These are phyloP conservation scores for Plasmodium gonderi DNA, from an alignment of 169 alveolate genomes.

Conservation along the genomic window DNA sequence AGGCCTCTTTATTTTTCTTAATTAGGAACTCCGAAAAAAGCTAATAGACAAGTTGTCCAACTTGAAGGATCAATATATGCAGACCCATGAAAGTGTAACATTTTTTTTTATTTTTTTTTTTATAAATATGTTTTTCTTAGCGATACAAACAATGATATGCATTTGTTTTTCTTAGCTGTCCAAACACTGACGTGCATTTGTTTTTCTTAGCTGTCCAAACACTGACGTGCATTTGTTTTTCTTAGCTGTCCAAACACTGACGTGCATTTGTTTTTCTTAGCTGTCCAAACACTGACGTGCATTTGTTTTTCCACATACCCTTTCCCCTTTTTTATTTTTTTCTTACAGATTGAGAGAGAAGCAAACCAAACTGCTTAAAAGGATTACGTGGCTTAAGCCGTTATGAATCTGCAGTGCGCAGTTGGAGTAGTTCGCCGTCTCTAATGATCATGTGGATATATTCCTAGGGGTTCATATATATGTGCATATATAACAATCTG, in stretches of 20 bases:
- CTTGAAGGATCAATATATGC: conserved; percentile 11
- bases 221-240: neutral
- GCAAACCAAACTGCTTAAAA: conserved; percentile 1
- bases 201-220: neutral
- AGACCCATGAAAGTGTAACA: conserved; percentile 26
- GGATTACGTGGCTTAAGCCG: too few species aligned
- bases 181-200: neutral
- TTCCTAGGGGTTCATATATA: neutral
- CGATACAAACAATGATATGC: neutral
- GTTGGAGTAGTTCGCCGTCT: neutral
- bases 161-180: neutral
- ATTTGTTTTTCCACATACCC: neutral
- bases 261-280: neutral
- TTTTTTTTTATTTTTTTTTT: neutral
- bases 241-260: neutral
- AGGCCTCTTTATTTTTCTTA: neutral
- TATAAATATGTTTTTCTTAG: neutral
- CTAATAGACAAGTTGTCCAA: conserved; percentile 19
- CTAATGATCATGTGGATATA: neutral
- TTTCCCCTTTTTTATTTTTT: conserved; percentile 6
- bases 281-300: neutral
- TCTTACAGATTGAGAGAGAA: conserved; percentile 25
- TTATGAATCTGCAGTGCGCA: neutral
- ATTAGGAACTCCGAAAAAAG: conserved; percentile 15
- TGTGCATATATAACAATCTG: neutral